Conservation (phyloP, 2,329 filamentous ascomycete genomes). For the Xylariales sp. region DNA sequence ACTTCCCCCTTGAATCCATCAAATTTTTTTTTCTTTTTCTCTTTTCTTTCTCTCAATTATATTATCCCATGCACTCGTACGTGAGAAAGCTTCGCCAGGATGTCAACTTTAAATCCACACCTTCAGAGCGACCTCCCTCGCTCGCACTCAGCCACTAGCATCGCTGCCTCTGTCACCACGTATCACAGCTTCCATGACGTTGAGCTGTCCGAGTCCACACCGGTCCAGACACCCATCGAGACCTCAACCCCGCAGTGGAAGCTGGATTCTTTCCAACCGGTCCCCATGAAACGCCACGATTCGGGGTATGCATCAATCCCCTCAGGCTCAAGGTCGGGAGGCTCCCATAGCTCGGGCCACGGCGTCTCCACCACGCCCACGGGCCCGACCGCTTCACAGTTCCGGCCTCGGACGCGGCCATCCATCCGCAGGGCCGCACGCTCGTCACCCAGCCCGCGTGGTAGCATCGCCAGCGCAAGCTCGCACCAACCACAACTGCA, state of each 20-base stretch:
- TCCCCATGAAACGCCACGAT: conserved; percentile 49
- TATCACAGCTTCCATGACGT: conserved; percentile 52
- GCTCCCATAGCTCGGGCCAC: conserved; percentile 27
- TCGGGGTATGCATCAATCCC: conserved; percentile 54
- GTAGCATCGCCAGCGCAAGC: conserved; percentile 20
- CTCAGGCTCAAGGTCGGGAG: conserved; percentile 32
- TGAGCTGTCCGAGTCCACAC: conserved; percentile 39
- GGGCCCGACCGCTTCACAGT: conserved; percentile 22
- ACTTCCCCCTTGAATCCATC: no score
- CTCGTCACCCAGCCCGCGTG: conserved; percentile 24
- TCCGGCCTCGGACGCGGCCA: conserved; percentile 34
- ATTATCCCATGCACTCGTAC: conserved; percentile 4
- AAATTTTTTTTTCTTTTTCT: no score
- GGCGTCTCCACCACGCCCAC: conserved; percentile 23
- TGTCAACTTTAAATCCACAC: neutral
- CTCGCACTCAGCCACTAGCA: conserved; percentile 33
- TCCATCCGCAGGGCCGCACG: conserved; percentile 35
- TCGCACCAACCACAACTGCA: no score
- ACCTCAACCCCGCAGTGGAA: conserved; percentile 9
- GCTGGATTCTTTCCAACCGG: conserved; percentile 25
- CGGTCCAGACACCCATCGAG: conserved; percentile 9
- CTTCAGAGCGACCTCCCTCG: conserved; percentile 15
- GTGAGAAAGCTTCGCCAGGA: conserved; percentile 1
- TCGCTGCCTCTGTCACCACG: conserved; percentile 43
- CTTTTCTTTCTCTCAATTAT: no score